These are phyloP conservation scores for Lophiotrema nucula DNA, from an alignment of 495 filamentous ascomycete genomes.

Conservation along the genomic window DNA sequence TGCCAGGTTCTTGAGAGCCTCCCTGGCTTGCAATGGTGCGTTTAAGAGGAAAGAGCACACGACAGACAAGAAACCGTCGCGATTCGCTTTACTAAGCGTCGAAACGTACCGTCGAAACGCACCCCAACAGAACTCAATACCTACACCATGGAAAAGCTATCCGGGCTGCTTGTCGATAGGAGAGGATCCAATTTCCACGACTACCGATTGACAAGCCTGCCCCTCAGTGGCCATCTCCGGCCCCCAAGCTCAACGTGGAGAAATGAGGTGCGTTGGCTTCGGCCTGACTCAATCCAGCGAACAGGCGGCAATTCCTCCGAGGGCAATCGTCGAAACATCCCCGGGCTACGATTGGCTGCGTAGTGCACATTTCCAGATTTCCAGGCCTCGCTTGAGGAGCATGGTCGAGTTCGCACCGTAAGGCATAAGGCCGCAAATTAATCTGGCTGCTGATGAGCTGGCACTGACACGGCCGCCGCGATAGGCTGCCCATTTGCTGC, in stretches of 20 bases:
- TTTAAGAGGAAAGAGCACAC: conserved; percentile 1
- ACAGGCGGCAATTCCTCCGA: conserved; percentile 19
- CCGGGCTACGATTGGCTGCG: conserved; percentile 4
- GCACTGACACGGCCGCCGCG: conserved; percentile 20
- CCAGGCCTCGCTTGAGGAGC: conserved; percentile 25
- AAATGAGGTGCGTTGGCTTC: not conserved
- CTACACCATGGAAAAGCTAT: not conserved
- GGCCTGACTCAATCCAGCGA: conserved; percentile 7
- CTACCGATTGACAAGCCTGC: too few species aligned
- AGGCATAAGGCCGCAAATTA: conserved; percentile 33
- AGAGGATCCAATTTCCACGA: too few species aligned
- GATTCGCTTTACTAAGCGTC: not conserved
- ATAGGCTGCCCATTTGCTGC: conserved; percentile 31
- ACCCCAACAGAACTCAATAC: not conserved
- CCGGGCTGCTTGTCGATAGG: too few species aligned
- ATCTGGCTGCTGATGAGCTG: conserved; percentile 29
- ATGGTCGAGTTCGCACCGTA: conserved; percentile 3
- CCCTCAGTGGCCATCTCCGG: too few species aligned
- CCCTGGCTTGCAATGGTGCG: conserved; percentile 1
- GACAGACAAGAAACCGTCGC: not conserved
- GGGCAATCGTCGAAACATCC: conserved; percentile 6
- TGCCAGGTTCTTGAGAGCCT: conserved; percentile 10
- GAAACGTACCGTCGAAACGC: not conserved
- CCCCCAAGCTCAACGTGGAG: too few species aligned
- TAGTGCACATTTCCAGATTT: conserved; percentile 17